Conservation (phyloP, 176 grass and related monocot genomes). For the Pontederia crassipes region DNA sequence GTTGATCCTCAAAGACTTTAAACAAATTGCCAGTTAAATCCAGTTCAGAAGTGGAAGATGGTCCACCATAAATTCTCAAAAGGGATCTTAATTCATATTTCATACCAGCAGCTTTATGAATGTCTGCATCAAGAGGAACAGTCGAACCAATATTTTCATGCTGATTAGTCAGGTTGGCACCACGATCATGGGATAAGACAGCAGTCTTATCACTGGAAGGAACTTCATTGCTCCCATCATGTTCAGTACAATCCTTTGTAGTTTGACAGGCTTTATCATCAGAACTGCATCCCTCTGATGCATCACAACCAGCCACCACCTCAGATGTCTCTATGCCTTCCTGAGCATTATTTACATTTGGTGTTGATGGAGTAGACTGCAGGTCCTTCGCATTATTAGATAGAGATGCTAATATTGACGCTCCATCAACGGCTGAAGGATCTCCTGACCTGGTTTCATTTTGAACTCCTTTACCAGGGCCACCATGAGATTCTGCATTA, state of each 20-base stretch:
- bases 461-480: slow-evolving; percentile 42
- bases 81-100: slow-evolving; percentile 62
- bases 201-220: slow-evolving; percentile 48
- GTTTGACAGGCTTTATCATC: slow-evolving; percentile 53
- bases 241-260: slow-evolving; percentile 46
- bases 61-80: slow-evolving; percentile 60
- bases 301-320: slow-evolving; percentile 48
- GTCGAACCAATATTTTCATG: slow-evolving; percentile 41
- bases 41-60: slow-evolving; percentile 58
- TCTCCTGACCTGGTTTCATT: slow-evolving; percentile 52
- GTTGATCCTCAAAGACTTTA: slow-evolving; percentile 83
- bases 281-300: slow-evolving; percentile 36
- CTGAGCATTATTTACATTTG: slow-evolving; percentile 29
- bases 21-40: slow-evolving; percentile 78
- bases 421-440: slow-evolving; percentile 49
- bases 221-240: slow-evolving; percentile 47
- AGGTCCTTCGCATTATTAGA: slow-evolving; percentile 53
- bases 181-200: slow-evolving; percentile 43
- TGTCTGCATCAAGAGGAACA: slow-evolving; percentile 52
- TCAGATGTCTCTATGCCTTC: slow-evolving; percentile 29
- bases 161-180: slow-evolving; percentile 33
- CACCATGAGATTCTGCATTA: slow-evolving; percentile 36
- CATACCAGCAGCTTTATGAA: slow-evolving; percentile 39
- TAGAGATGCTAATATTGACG: slow-evolving; percentile 69
- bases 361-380: slow-evolving; percentile 20